These are phyloP conservation scores for Geoglossum cookeanum DNA, from an alignment of 2,329 filamentous ascomycete species.

Conservation along the genomic window DNA sequence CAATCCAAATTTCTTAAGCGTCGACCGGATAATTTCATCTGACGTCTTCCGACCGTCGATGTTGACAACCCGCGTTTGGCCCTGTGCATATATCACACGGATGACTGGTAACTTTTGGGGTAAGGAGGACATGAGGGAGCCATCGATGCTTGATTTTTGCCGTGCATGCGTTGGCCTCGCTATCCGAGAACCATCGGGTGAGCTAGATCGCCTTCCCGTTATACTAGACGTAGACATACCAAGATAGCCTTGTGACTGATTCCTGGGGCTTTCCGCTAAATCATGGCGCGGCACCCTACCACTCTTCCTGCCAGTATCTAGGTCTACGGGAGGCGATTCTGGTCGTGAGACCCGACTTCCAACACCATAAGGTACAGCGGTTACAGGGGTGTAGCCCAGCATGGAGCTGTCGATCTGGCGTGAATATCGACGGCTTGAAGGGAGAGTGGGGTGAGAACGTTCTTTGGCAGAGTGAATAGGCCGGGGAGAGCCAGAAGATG, in stretches of 20 bases:
- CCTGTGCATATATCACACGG: conserved; percentile 79
- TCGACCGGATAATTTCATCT: conserved; percentile 82
- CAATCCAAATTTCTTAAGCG: conserved; percentile 69
- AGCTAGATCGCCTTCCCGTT: conserved; percentile 33
- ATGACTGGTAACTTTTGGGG: conserved; percentile 79
- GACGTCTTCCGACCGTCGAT: conserved; percentile 80
- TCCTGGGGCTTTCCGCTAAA: not conserved
- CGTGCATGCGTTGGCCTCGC: conserved; percentile 50
- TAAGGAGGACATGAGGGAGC: conserved; percentile 66
- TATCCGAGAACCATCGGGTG: conserved; percentile 44
- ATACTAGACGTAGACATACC: not conserved
- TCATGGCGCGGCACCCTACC: not conserved
- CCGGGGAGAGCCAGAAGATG: conserved; percentile 42
- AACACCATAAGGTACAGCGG: conserved; percentile 18
- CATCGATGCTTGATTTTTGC: conserved; percentile 69
- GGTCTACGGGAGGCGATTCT: conserved; percentile 48
- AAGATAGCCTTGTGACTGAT: not conserved
- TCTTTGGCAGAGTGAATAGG: conserved; percentile 30
- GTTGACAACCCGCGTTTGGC: conserved; percentile 82
- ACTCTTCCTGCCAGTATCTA: conserved; percentile 20
- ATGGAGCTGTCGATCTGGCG: conserved; percentile 26
- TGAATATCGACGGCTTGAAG: conserved; percentile 13
- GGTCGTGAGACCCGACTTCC: conserved; percentile 46
- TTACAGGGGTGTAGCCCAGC: conserved; percentile 19
- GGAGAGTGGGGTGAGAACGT: conserved; percentile 24